Conservation (phyloP, 2,329 filamentous ascomycete species). For the Neonectria neomacrospora region DNA sequence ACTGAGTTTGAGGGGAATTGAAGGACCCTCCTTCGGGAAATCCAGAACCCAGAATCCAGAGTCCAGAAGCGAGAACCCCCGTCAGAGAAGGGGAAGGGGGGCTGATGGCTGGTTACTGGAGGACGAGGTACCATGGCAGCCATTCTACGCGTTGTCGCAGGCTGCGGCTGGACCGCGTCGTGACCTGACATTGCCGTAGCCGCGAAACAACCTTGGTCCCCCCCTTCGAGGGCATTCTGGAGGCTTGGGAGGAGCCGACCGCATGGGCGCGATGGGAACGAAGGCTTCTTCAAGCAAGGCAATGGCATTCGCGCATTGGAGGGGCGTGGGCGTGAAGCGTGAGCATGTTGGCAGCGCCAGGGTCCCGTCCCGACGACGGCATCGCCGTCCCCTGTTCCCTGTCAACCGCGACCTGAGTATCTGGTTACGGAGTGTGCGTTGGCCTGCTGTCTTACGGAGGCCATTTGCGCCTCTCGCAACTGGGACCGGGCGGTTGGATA, state of each 20-base stretch:
- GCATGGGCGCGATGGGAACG: not conserved
- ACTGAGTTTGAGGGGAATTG: conserved; percentile 43
- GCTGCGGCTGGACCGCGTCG: conserved; percentile 8
- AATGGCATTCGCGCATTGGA: not conserved
- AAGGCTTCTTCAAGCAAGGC: not conserved
- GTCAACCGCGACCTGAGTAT: conserved; percentile 1
- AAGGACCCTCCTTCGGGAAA: conserved; percentile 36
- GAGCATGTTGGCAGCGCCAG: conserved; percentile 1
- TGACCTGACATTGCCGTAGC: conserved; percentile 33
- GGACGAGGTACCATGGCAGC: conserved; percentile 28
- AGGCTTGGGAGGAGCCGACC: conserved; percentile 1
- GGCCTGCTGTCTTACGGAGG: not conserved
- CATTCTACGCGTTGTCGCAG: conserved; percentile 10
- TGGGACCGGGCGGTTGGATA: not conserved
- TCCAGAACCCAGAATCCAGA: conserved; percentile 9
- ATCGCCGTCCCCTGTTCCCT: conserved; percentile 8
- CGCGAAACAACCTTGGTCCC: conserved; percentile 26
- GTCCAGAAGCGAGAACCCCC: conserved; percentile 29
- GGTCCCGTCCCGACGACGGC: conserved; percentile 8
- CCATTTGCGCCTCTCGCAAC: not conserved
- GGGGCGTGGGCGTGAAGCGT: not conserved
- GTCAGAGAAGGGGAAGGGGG: conserved; percentile 17
- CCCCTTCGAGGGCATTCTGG: conserved; percentile 27
- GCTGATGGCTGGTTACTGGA: conserved; percentile 30
- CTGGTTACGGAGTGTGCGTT: not conserved